phyloP scores from a whole-genome alignment of 2,329 filamentous ascomycete species.

The Sporothrix euskadiensis region DNA sequence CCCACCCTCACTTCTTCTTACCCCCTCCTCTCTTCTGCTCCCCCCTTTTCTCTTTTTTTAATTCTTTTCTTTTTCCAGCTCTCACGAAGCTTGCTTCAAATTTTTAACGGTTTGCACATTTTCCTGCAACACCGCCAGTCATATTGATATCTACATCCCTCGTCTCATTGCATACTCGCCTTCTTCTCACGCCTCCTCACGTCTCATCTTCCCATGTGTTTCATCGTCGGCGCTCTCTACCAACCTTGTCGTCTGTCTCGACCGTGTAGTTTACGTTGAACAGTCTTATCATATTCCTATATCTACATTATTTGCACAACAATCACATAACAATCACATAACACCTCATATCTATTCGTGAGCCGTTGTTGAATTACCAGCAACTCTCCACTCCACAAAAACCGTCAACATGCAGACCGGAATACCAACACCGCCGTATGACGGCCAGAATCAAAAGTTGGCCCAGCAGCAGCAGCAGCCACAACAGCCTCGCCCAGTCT shows the following conservation, averaged over 20 bases:
- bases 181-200: background rate
- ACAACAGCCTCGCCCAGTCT: conserved; percentile 28
- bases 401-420: conserved; percentile 48
- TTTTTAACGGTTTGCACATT: conserved; percentile 6
- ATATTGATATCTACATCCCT: background rate
- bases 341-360: background rate
- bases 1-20: background rate
- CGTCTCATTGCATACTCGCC: background rate
- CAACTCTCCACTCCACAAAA: background rate
- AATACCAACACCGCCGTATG: conserved; percentile 56
- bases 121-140: background rate
- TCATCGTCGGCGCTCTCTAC: background rate
- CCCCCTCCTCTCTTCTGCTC: conserved; percentile 15
- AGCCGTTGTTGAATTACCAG: background rate
- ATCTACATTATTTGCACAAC: background rate
- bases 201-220: background rate
- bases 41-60: conserved; percentile 16
- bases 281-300: background rate
- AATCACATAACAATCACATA: background rate
- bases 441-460: conserved; percentile 40
- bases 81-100: background rate
- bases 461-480: conserved; percentile 1
- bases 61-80: background rate
- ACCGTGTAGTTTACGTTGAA: background rate
- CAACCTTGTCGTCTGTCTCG: conserved; percentile 10